Conservation (phyloP, 352 stramenopile genomes). For the Saprolegnia parasitica region DNA sequence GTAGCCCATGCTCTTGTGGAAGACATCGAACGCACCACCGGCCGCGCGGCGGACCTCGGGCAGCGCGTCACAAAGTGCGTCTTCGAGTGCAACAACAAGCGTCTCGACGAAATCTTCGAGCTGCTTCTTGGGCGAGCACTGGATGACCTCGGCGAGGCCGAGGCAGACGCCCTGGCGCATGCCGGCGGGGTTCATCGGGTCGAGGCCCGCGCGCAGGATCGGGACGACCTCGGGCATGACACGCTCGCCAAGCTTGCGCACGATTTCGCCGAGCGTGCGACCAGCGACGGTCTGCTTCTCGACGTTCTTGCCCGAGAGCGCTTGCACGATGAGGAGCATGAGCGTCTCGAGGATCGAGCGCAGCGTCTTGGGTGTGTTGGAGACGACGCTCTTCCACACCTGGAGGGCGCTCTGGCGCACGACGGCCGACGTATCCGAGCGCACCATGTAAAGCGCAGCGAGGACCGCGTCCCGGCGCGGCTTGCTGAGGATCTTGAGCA, state of each 20-base stretch:
- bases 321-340: slow-evolving; percentile 94
- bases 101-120: slow-evolving; percentile 96
- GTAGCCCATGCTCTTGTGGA: slow-evolving; percentile 94
- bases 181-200: slow-evolving; percentile 50
- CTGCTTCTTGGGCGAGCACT: slow-evolving; percentile 93
- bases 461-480: slow-evolving; percentile 94
- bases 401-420: slow-evolving; percentile 96
- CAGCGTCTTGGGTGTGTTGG: slow-evolving; percentile 96
- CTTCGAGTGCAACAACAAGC: slow-evolving; percentile 95
- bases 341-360: slow-evolving; percentile 97
- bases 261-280: slow-evolving; percentile 97
- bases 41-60: slow-evolving; percentile 87
- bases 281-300: slow-evolving; percentile 89
- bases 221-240: slow-evolving; percentile 98
- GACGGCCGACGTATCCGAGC: slow-evolving; percentile 94
- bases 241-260: slow-evolving; percentile 98
- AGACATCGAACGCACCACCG: slow-evolving; percentile 94
- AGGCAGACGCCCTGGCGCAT: slow-evolving; percentile 95
- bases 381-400: slow-evolving; percentile 99
- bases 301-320: slow-evolving; percentile 86
- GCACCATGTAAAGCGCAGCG: slow-evolving; percentile 97
- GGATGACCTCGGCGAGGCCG: slow-evolving; percentile 97
- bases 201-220: slow-evolving; percentile 93
- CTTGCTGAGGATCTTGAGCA: slow-evolving; percentile 90
- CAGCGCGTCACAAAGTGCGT: slow-evolving; percentile 95